phyloP scores from a whole-genome alignment of 345 rosid species.

The Balakata baccata region DNA sequence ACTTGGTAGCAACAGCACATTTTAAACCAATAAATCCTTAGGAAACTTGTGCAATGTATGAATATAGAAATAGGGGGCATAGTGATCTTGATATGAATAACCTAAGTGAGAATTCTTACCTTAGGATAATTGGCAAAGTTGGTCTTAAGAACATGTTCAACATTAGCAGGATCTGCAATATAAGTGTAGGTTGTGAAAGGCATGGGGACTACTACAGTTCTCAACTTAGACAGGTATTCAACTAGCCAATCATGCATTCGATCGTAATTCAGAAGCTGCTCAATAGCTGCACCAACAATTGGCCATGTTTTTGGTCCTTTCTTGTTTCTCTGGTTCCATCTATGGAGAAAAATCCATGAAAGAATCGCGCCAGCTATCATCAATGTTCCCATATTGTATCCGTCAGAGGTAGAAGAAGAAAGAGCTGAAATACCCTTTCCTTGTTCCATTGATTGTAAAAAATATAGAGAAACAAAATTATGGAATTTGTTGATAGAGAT shows the following conservation, averaged over 20 bases:
- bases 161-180: conserved; percentile 87
- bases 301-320: conserved; percentile 96
- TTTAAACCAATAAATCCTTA: neutral
- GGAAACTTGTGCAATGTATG: neutral
- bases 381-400: conserved; percentile 38
- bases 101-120: conserved; percentile 35
- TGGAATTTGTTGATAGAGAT: neutral
- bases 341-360: conserved; percentile 63
- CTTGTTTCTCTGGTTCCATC: conserved; percentile 70
- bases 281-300: conserved; percentile 78
- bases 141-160: conserved; percentile 84
- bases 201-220: conserved; percentile 83
- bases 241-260: conserved; percentile 96
- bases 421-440: neutral
- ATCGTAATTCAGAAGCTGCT: conserved; percentile 70
- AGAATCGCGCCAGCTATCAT: conserved; percentile 42
- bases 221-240: conserved; percentile 51
- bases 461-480: neutral
- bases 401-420: conserved; percentile 21
- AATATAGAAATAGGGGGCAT: neutral
- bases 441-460: conserved; percentile 16
- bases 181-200: conserved; percentile 83
- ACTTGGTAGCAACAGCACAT: neutral
- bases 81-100: too few relatives aligned
- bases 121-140: conserved; percentile 85